phyloP scores from a whole-genome alignment of 805 yeast genomes.

The Blastobotrys terrestris region DNA sequence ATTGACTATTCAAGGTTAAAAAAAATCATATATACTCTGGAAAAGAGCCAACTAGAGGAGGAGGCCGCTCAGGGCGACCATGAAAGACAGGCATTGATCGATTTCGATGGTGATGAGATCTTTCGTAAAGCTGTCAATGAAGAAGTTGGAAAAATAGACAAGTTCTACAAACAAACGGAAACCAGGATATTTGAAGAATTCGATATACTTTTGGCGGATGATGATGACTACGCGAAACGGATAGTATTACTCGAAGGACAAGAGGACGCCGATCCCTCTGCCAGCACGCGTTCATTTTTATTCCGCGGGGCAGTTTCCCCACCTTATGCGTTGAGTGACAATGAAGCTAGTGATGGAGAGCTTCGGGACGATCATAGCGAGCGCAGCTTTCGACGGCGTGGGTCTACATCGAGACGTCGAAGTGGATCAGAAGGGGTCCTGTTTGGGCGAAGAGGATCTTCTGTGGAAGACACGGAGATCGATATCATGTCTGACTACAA shows the following conservation, averaged over 20 bases:
- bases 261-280: slow-evolving; percentile 4
- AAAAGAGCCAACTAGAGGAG: slow-evolving; percentile 48
- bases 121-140: slow-evolving; percentile 69
- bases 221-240: slow-evolving; percentile 49
- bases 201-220: slow-evolving; percentile 53
- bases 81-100: slow-evolving; percentile 30
- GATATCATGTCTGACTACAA: slow-evolving; percentile 40
- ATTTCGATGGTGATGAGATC: slow-evolving; percentile 47
- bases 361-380: too few relatives aligned
- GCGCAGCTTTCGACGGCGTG: neutral
- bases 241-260: slow-evolving; percentile 29
- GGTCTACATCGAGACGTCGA: too few relatives aligned
- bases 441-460: too few relatives aligned
- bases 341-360: too few relatives aligned
- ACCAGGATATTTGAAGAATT: slow-evolving; percentile 46
- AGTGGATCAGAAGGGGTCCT: slow-evolving; percentile 5
- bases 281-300: neutral
- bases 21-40: slow-evolving; percentile 75
- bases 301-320: neutral
- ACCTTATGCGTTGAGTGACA: too few relatives aligned
- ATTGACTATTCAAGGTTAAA: slow-evolving; percentile 85
- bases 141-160: slow-evolving; percentile 70
- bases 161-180: slow-evolving; percentile 67
- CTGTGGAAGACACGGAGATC: too few relatives aligned
- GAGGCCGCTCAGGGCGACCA: slow-evolving; percentile 24